Evolutionary conservation across 78 protist species (phyloP), one percentile per base, ranked within the genome.

Genomic region (Cavenderia fasciculata): DNA sequence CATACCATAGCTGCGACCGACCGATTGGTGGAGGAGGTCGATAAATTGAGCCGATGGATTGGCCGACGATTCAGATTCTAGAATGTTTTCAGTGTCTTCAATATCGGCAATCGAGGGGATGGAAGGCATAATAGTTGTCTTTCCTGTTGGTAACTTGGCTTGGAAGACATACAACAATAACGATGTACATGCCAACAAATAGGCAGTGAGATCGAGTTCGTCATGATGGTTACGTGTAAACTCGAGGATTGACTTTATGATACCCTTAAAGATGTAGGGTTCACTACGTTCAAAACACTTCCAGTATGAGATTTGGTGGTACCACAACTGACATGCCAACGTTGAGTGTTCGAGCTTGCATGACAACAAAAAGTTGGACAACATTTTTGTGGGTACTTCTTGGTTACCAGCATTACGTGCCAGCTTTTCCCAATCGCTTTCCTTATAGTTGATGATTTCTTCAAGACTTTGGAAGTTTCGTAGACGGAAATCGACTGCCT

Each of bases 401-500:
- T 43, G 59, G 21, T 57, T 52, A 12, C 90, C 90, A 6, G 78
- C 90, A 1, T 40, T 41, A 43, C 90, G n/a, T 43, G 90, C 90
- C n/a, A 82, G 73, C 54, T 52, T 66, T 33, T 82, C 90, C 90
- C 90, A 82, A 27, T 82, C 90, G 25, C 29, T n/a, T 47, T 82
- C 90, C 43, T 68, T 82, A 25, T 11, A 31, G 43, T 82, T 70
- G 12, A 82, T 82, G 10, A 82, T 41, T 7, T 82, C 90, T 16
- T 52, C 65, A 0, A 82, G 47, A 54, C 41, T 1, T 41, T 59
- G 12, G 38, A 49, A 68, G 8, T 38, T 11, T n/a, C 57, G 29
- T 7, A 63, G 5, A 18, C 59, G 40, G 21, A 52, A 44, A 8
- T 25, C 54, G 1, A 68, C 8, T 34, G 49, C 52, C 4, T 68